Percentiles rank a stretch among this genome's conserved stretches.
These are phyloP conservation scores for Paramecium sonneborni DNA, from an alignment of 73 alveolate genomes.

Conservation along the genomic window DNA sequence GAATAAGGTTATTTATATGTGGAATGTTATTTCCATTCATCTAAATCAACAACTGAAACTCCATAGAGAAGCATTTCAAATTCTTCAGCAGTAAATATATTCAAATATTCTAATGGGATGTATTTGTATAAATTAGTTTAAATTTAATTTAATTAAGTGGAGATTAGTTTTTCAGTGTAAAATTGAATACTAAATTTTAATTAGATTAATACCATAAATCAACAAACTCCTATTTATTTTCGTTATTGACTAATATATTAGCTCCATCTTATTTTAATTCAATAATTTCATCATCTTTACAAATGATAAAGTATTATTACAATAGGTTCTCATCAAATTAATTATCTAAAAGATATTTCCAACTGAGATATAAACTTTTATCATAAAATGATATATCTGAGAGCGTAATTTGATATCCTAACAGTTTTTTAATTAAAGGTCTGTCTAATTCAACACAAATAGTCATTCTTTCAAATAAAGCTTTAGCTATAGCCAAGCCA, in stretches of 20 bases:
- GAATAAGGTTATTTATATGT: conserved; percentile 79
- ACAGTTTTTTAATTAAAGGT: conserved; percentile 76
- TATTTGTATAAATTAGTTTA: conserved; percentile 82
- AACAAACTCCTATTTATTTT: conserved; percentile 4
- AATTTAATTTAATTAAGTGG: conserved; percentile 22
- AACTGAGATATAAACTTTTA: conserved; percentile 5
- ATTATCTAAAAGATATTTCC: conserved; percentile 34
- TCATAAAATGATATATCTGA: conserved; percentile 79
- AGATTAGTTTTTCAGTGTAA: conserved; percentile 3
- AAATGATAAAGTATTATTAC: conserved; percentile 4
- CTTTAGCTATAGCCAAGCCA: conserved; percentile 91
- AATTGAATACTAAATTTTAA: not conserved
- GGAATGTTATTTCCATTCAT: conserved; percentile 92
- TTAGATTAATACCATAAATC: conserved; percentile 13
- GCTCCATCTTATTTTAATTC: conserved; percentile 42
- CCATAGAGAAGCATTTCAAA: conserved; percentile 92
- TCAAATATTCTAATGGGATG: conserved; percentile 80
- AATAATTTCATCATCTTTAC: conserved; percentile 34
- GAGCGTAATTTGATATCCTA: conserved; percentile 78
- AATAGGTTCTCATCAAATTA: not conserved
- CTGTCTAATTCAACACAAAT: conserved; percentile 83
- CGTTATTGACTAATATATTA: not conserved
- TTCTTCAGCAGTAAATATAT: conserved; percentile 83
- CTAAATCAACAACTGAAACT: conserved; percentile 82
- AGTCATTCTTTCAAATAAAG: conserved; percentile 89